These are phyloP conservation scores for Somion occarium DNA, from an alignment of 1,284 basidiomycete genomes.

Conservation along the genomic window DNA sequence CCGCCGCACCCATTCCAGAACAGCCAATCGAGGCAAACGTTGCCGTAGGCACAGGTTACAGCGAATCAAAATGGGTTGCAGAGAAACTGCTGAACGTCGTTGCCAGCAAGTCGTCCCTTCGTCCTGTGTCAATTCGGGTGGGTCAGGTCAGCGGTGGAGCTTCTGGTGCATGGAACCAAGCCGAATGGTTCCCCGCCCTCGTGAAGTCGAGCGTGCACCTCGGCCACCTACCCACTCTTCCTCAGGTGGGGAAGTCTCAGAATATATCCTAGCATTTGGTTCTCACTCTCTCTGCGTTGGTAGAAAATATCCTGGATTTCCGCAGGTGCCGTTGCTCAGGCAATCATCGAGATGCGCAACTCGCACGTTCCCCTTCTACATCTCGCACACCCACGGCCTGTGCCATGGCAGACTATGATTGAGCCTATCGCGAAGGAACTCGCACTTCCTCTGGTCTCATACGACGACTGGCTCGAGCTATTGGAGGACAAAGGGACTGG, in stretches of 20 bases:
- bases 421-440: conserved; percentile 9
- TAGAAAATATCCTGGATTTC: conserved; percentile 18
- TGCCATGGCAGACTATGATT: conserved; percentile 13
- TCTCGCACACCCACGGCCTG: conserved; percentile 16
- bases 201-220: conserved; percentile 16
- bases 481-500: conserved; percentile 11
- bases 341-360: conserved; percentile 19
- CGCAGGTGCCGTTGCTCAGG: conserved; percentile 15
- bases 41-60: conserved; percentile 26
- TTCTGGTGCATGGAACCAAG: conserved; percentile 26
- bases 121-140: conserved; percentile 23
- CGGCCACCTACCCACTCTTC: conserved; percentile 22
- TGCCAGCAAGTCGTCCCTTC: conserved; percentile 17
- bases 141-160: conserved; percentile 25
- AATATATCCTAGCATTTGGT: background rate
- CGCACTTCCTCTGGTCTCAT: conserved; percentile 11
- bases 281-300: background rate
- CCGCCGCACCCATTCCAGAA: conserved; percentile 6
- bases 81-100: conserved; percentile 26
- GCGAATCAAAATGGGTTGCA: conserved; percentile 32
- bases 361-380: conserved; percentile 13
- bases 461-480: conserved; percentile 14
- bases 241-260: conserved; percentile 7
- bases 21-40: conserved; percentile 12
- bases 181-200: conserved; percentile 28